A percentile compares a stretch with the other conserved stretches of the same genome.
Conservation (phyloP, 371 early-diverging fungal genomes). For the Mucor indicus region DNA sequence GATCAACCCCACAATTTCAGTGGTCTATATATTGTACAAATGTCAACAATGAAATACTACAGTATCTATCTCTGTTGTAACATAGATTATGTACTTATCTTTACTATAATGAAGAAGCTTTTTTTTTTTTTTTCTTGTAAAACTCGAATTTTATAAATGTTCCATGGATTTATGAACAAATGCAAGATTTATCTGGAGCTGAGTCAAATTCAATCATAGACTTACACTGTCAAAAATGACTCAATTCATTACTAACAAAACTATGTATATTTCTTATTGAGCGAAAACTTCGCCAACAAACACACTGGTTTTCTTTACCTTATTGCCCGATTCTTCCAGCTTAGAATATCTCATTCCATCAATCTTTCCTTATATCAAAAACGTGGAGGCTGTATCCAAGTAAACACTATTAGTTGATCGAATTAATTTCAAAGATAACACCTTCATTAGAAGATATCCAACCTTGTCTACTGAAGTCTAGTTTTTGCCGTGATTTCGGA, state of each 20-base stretch:
- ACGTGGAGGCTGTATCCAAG: conserved; percentile 98
- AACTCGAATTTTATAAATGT: no score
- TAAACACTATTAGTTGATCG: conserved; percentile 76
- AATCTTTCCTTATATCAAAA: conserved; percentile 86
- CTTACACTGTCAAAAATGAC: no score
- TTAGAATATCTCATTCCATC: conserved; percentile 64
- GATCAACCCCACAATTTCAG: no score
- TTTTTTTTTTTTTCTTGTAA: no score
- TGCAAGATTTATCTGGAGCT: no score
- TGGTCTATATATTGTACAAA: no score
- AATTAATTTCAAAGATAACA: conserved; percentile 86
- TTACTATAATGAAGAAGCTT: no score
- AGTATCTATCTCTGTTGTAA: no score
- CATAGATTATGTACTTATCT: no score
- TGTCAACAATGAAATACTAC: no score
- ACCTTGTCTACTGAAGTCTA: conserved; percentile 81
- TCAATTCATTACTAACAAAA: neutral
- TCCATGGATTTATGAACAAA: no score
- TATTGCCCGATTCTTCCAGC: conserved; percentile 26
- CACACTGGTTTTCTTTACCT: conserved; percentile 47
- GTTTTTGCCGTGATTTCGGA: conserved; percentile 82
- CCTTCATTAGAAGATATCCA: conserved; percentile 97
- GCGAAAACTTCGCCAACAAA: conserved; percentile 55
- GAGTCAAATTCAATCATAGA: neutral
- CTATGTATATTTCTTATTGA: no score